A percentile compares a stretch with the other conserved stretches of the same genome.
Evolutionary conservation across 1,284 basidiomycete genomes (phyloP).

Genomic region (Microbotryum lychnidis-dioicae): DNA sequence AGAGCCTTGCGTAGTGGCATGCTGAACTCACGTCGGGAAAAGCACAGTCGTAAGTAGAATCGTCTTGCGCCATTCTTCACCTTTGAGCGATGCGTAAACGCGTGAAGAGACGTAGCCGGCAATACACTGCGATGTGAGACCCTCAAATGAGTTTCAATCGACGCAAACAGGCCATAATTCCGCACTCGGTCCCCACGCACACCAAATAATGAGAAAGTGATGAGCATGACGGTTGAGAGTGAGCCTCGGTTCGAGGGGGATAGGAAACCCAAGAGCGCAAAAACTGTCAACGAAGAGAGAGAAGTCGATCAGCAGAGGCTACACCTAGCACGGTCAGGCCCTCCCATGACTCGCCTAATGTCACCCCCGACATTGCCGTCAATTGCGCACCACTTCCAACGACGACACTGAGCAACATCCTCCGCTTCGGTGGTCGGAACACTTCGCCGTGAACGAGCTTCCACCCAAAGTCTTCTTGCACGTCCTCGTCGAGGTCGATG

Average conservation of each 20-base stretch:
- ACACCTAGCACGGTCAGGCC: background rate
- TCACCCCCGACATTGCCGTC: slow-evolving; percentile 78
- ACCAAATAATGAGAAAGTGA: slow-evolving; percentile 93
- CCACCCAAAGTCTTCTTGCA: slow-evolving; percentile 93
- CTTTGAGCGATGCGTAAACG: slow-evolving; percentile 74
- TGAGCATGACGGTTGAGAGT: slow-evolving; percentile 90
- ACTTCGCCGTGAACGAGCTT: slow-evolving; percentile 95
- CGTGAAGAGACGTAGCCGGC: slow-evolving; percentile 84
- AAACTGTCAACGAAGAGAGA: slow-evolving; percentile 51
- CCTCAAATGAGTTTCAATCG: too few relatives aligned
- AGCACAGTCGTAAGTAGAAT: slow-evolving; percentile 79
- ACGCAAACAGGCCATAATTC: too few relatives aligned
- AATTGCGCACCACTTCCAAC: slow-evolving; percentile 88
- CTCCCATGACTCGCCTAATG: slow-evolving; percentile 53
- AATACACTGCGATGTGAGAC: slow-evolving; percentile 39
- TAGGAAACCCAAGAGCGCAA: slow-evolving; percentile 93
- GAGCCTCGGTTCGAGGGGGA: slow-evolving; percentile 93
- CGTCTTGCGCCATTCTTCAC: slow-evolving; percentile 69
- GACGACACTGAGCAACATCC: slow-evolving; percentile 73
- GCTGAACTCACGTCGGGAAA: slow-evolving; percentile 63
- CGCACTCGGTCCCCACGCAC: slow-evolving; percentile 38
- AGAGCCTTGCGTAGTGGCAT: background rate
- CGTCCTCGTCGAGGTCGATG: slow-evolving; percentile 28
- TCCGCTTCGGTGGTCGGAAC: slow-evolving; percentile 72
- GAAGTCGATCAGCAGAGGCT: background rate